These are phyloP conservation scores for Suillus decipiens DNA, from an alignment of 768 basidiomycete species.

Conservation along the genomic window DNA sequence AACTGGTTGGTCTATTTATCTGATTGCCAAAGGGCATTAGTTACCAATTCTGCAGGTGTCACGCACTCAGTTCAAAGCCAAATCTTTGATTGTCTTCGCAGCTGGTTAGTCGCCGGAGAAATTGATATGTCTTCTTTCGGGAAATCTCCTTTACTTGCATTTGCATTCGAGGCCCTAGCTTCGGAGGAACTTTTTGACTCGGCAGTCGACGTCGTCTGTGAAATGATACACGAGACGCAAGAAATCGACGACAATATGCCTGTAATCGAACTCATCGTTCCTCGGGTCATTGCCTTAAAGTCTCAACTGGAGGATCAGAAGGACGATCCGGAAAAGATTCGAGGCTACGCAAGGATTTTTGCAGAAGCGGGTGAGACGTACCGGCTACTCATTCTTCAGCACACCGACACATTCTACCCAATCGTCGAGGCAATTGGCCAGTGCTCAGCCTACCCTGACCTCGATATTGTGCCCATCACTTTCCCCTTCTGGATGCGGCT, in stretches of 20 bases:
- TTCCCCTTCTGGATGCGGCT: constrained; percentile 99
- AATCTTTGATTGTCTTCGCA: constrained; percentile 80
- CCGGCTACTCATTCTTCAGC: constrained; percentile 81
- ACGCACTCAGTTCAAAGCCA: constrained; percentile 76
- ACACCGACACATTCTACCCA: constrained; percentile 91
- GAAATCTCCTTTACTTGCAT: constrained; percentile 77
- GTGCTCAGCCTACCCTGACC: constrained; percentile 89
- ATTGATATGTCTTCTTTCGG: constrained; percentile 63
- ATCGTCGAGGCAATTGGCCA: constrained; percentile 93
- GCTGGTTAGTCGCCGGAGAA: constrained; percentile 90
- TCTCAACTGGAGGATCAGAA: constrained; percentile 56
- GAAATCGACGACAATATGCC: constrained; percentile 94
- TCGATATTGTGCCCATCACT: constrained; percentile 96
- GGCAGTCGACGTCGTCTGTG: constrained; percentile 90
- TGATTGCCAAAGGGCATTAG: not conserved
- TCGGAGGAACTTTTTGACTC: constrained; percentile 90
- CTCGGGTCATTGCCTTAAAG: constrained; percentile 76
- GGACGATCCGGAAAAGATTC: constrained; percentile 86
- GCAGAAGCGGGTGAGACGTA: constrained; percentile 99
- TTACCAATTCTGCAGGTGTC: constrained; percentile 58
- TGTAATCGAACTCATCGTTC: constrained; percentile 86
- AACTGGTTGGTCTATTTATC: constrained; percentile 54
- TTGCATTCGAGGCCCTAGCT: constrained; percentile 80
- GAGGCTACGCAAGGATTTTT: constrained; percentile 88
- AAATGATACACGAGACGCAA: constrained; percentile 97